Evolutionary conservation across 768 basidiomycete genomes (phyloP).

Genomic region (Pleurotus pulmonarius): DNA sequence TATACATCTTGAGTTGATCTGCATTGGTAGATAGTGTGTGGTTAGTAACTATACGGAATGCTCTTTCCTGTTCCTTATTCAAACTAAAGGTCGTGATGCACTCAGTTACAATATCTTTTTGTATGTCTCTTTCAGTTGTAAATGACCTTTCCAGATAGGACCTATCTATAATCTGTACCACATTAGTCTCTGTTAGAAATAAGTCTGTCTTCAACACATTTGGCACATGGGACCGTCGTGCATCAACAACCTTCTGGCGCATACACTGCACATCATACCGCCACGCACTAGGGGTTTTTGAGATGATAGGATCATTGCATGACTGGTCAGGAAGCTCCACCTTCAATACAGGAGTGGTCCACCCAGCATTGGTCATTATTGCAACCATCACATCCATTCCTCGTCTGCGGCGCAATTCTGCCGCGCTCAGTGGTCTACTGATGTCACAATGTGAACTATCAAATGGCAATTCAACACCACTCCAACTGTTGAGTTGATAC

Average conservation of each 20-base stretch:
- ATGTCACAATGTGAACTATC: too few relatives aligned
- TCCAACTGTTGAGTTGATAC: too few relatives aligned
- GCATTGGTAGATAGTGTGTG: constrained; percentile 14
- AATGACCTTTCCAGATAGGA: constrained; percentile 17
- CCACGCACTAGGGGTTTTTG: background rate
- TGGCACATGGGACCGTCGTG: too few relatives aligned
- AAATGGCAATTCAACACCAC: too few relatives aligned
- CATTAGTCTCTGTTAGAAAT: too few relatives aligned
- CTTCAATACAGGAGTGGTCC: background rate
- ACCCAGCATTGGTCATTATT: background rate
- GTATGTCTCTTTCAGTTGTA: background rate
- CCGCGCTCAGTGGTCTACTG: too few relatives aligned
- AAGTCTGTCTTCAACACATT: too few relatives aligned
- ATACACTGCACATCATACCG: constrained; percentile 9
- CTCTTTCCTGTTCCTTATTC: constrained; percentile 27
- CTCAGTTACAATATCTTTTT: background rate
- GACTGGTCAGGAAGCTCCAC: background rate
- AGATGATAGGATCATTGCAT: too few relatives aligned
- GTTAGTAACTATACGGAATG: constrained; percentile 25
- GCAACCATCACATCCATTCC: background rate
- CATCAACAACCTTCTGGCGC: background rate
- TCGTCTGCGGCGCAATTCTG: too few relatives aligned
- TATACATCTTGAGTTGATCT: constrained; percentile 25
- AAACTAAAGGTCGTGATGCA: constrained; percentile 11
- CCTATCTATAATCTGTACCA: constrained; percentile 18